Evolutionary conservation across 2,329 filamentous ascomycete species (phyloP).

Genomic region (Colletotrichum musae): DNA sequence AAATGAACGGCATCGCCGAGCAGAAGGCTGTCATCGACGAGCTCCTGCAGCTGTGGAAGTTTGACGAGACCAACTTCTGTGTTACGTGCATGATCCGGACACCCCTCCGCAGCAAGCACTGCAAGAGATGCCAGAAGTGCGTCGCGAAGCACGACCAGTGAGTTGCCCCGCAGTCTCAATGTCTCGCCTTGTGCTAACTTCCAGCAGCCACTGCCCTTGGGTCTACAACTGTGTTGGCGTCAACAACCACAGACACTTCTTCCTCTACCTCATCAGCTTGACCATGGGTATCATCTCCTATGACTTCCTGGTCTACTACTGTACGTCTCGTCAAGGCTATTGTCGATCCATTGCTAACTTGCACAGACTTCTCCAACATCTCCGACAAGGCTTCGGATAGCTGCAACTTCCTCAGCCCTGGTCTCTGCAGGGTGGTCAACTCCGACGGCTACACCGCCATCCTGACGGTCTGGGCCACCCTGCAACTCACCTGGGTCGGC

Average conservation of each 20-base stretch:
- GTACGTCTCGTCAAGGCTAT: constrained; percentile 60
- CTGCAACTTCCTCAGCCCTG: constrained; percentile 84
- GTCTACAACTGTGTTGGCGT: constrained; percentile 96
- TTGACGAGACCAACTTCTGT: constrained; percentile 95
- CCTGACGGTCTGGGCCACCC: constrained; percentile 81
- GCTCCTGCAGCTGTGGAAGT: constrained; percentile 87
- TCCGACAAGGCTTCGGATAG: constrained; percentile 65
- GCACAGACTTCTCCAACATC: constrained; percentile 74
- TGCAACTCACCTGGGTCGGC: constrained; percentile 96
- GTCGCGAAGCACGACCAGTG: constrained; percentile 98
- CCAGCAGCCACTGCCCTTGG: constrained; percentile 92
- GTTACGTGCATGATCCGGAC: constrained; percentile 94
- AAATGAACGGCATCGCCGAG: constrained; percentile 88
- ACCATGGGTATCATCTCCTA: constrained; percentile 82
- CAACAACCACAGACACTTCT: constrained; percentile 97
- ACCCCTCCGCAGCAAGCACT: constrained; percentile 95
- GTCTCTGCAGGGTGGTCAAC: constrained; percentile 82
- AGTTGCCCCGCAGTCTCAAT: constrained; percentile 53
- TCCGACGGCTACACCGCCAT: constrained; percentile 88
- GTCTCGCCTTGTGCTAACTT: neutral
- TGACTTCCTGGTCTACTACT: constrained; percentile 80
- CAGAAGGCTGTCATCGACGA: constrained; percentile 93
- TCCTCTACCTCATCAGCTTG: constrained; percentile 87
- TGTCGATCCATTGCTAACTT: constrained; percentile 44
- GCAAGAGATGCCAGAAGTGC: constrained; percentile 89